phyloP scores from a whole-genome alignment of 1,284 basidiomycete genomes.

The Cutaneotrichosporon arboriforme region DNA sequence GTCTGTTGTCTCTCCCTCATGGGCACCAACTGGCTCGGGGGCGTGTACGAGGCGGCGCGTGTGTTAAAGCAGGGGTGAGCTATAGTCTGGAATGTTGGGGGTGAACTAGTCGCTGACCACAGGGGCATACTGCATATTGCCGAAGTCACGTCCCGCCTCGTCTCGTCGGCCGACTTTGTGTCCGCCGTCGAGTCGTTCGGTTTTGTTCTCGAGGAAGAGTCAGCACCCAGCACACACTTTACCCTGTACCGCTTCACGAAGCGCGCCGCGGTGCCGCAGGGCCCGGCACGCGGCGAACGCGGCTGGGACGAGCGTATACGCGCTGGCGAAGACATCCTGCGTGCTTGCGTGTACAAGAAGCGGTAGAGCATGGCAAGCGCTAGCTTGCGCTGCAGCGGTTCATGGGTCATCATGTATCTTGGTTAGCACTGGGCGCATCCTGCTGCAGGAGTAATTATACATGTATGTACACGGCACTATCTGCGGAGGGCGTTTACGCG shows the following conservation, averaged over 20 bases:
- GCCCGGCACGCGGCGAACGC: constrained; percentile 50
- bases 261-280: constrained; percentile 50
- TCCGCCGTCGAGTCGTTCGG: constrained; percentile 68
- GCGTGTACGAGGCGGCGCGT: constrained; percentile 82
- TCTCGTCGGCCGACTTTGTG: constrained; percentile 68
- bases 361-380: constrained; percentile 58
- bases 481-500: constrained; percentile 14
- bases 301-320: constrained; percentile 62
- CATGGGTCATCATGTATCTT: too few relatives aligned
- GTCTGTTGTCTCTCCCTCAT: constrained; percentile 94
- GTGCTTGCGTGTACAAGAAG: constrained; percentile 95
- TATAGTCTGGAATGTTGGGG: constrained; percentile 15
- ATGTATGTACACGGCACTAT: not conserved
- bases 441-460: too few relatives aligned
- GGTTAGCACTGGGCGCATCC: too few relatives aligned
- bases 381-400: too few relatives aligned
- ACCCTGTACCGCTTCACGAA: constrained; percentile 80
- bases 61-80: constrained; percentile 74
- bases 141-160: constrained; percentile 89
- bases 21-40: constrained; percentile 92
- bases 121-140: constrained; percentile 88
- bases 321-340: constrained; percentile 62
- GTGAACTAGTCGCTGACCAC: not conserved
- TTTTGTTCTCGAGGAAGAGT: constrained; percentile 52
- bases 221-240: constrained; percentile 76